Base-by-base conservation (phyloP, 257 asterid species). In the Petunia secreta region DNA sequence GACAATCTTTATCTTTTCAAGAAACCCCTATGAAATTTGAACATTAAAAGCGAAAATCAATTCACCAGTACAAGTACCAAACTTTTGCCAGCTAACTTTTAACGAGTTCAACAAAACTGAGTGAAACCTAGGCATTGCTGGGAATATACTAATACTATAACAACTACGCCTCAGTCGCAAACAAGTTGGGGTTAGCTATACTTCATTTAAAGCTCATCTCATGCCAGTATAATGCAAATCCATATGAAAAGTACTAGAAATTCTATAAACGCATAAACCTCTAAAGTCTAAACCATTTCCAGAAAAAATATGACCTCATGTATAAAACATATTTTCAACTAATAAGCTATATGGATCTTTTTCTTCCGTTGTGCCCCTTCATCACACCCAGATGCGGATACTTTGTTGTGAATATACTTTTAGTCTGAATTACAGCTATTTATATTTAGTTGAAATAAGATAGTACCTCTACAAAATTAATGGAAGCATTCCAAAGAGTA, bases 381-480 rank as follows among this genome's bases (percentile, higher is more conserved):
- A 25, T 25, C 25, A 25, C 25, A 25, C 25, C 25, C 25, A 25
- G 25, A 25, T 25, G 25, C 25, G 25, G 25, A 25, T 25, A 25
- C 25, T 25, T 25, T 25, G 4, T 44, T 73, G 62, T 71, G n/a
- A 16, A 44, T 44, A 9, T 69, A 48, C 1, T 71, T 43, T 44
- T 14, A 68, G 44, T 68, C 75, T 4, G 44, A 15, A 66, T 66
- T 66, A 15, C 3, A 36, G 44, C 1, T 36, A 8, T 36, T 37
- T 38, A 38, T 4, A 36, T 55, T 57, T 15, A 0, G 40, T 43
- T 1, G 38, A 66, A 75, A 58, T 8, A 14, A 14, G 38, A 54
- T 34, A 48, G 63, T 80, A 93, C 98, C 98, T 95, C 99, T 39
- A 95, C 8, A 78, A 80, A 54, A 87, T 95, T 95, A 80, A 93